These are phyloP conservation scores for Achaetomiella virescens DNA, from an alignment of 495 filamentous ascomycete species.

Conservation along the genomic window DNA sequence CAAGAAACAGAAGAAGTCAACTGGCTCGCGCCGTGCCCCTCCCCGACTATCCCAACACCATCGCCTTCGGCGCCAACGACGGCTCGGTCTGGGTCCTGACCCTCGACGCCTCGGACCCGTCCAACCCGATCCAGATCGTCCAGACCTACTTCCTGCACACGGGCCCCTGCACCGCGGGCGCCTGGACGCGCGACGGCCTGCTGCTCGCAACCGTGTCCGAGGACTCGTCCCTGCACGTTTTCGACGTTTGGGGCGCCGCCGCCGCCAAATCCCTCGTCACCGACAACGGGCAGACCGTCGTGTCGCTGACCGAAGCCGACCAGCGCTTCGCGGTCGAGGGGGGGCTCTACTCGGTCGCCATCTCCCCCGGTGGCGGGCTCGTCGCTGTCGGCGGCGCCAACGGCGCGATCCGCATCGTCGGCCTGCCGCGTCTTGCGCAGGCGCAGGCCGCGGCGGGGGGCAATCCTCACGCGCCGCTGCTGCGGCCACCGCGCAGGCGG, in stretches of 20 bases:
- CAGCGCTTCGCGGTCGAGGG: slow-evolving; percentile 89
- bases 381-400: slow-evolving; percentile 82
- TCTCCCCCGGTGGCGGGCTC: slow-evolving; percentile 70
- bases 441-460: too few species aligned
- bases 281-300: slow-evolving; percentile 65
- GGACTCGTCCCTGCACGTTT: slow-evolving; percentile 83
- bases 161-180: slow-evolving; percentile 76
- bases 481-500: slow-evolving; percentile 54
- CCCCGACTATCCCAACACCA: slow-evolving; percentile 63
- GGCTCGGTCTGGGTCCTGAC: slow-evolving; percentile 93
- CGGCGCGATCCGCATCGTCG: slow-evolving; percentile 75
- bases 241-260: slow-evolving; percentile 83
- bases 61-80: slow-evolving; percentile 88
- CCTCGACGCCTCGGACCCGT: slow-evolving; percentile 57
- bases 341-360: slow-evolving; percentile 77
- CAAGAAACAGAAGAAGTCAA: slow-evolving; percentile 91
- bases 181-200: slow-evolving; percentile 84
- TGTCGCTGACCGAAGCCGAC: slow-evolving; percentile 74
- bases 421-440: slow-evolving; percentile 64
- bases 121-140: slow-evolving; percentile 62
- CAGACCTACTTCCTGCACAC: slow-evolving; percentile 91
- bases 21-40: slow-evolving; percentile 77
- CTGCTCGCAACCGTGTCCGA: slow-evolving; percentile 86
- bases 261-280: slow-evolving; percentile 65
- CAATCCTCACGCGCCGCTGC: slow-evolving; percentile 15